phyloP scores from a whole-genome alignment of 306 rosid genomes.

The Castanea sativa region DNA sequence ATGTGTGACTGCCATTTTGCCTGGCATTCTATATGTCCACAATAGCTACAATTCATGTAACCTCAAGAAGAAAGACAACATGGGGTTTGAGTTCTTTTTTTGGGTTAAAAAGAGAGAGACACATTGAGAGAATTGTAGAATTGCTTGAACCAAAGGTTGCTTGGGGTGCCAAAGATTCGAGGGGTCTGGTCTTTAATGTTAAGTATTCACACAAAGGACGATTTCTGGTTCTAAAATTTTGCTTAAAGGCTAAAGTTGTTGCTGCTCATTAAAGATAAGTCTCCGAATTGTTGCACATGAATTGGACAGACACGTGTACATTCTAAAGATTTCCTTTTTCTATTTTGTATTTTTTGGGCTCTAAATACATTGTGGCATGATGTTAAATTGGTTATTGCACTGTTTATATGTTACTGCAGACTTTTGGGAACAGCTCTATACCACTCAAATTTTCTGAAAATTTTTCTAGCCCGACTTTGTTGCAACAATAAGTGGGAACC shows the following conservation, averaged over 20 bases:
- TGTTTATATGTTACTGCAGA: neutral
- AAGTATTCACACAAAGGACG: conserved; percentile 34
- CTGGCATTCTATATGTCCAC: conserved; percentile 25
- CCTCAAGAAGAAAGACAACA: neutral
- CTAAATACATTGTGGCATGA: conserved; percentile 22
- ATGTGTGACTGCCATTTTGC: conserved; percentile 75
- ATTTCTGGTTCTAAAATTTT: conserved; percentile 31
- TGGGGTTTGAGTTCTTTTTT: conserved; percentile 6
- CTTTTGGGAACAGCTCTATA: neutral
- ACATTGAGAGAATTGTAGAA: conserved; percentile 39
- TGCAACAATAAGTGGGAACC: no score
- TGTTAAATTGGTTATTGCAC: conserved; percentile 4
- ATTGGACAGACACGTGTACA: conserved; percentile 28
- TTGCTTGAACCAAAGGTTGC: conserved; percentile 94
- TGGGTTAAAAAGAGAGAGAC: conserved; percentile 18
- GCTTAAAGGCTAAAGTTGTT: conserved; percentile 14
- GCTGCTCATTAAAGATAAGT: conserved; percentile 22
- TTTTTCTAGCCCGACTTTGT: no score
- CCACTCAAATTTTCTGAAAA: neutral
- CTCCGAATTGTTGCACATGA: conserved; percentile 10
- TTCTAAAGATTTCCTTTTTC: neutral
- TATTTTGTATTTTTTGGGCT: conserved; percentile 1
- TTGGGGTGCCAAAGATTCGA: conserved; percentile 66
- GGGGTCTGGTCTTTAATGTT: conserved; percentile 29
- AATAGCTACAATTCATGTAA: conserved; percentile 16